Base-by-base conservation (phyloP, 2,329 filamentous ascomycete species). In the Ceratocystiopsis brevicomis region DNA sequence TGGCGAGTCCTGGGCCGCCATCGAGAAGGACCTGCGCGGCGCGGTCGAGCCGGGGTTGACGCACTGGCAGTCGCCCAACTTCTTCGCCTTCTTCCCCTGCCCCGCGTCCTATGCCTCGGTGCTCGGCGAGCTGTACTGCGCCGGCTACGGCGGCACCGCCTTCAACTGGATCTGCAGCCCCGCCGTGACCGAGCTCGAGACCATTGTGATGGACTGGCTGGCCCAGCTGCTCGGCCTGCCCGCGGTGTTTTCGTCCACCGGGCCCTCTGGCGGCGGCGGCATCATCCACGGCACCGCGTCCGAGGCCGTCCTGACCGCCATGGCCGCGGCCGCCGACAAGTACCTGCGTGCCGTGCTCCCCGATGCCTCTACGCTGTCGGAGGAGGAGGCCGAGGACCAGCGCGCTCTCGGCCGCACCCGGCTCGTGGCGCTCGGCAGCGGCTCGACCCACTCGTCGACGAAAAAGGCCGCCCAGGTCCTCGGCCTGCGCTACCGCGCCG, bases 91-190 rank as follows among this genome's bases (percentile, higher is more conserved):
- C 67, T 96, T 90, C 62, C 82, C 88, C 1, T 84, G 84, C 41
- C 77, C 75, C 19, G 77, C 78, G 43, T 83, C 80, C 34, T 95
- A 80, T 56, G 86, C 88, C 0, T 74, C 78, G 25, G 88, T 94
- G 59, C 70, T 96, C 12, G 88, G 85, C 17, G 88, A 96, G 62
- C 77, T 96, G 65, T 96, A 94, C 66, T 84, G 77, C 38, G 78
- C 83, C 6, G 81, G 85, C 8, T 87, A 95, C 61, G 90, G 78
- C 13, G 83, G 83, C 15, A 85, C 88, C 1, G 85, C 85, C 36
- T 96, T 96, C 68, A 96, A 96, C 62, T 96, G 88, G 88, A 77
- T 95, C 50, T 95, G 88, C 62, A 86, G 79, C 6, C 88, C 88
- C 1, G 86, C 82, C 8, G 79, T 90, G 16, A 96, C 88, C 0